Percentiles rank a stretch among this genome's conserved stretches.
These are phyloP conservation scores for Acanthamoeba polyphaga DNA, from an alignment of 208 protist genomes.

Conservation along the genomic window DNA sequence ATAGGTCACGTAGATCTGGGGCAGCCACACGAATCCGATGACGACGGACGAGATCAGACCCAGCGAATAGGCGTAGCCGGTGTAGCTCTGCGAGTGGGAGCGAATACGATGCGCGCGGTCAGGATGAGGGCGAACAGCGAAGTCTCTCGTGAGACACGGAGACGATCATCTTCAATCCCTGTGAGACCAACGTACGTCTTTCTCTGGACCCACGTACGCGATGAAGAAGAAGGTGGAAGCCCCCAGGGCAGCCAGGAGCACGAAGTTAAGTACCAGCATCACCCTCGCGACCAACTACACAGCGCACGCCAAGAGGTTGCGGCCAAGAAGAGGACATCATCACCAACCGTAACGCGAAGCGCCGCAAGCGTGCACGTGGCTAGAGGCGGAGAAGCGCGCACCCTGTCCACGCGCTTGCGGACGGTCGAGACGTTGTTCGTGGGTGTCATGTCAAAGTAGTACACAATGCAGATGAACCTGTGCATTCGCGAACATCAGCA, in stretches of 20 bases:
- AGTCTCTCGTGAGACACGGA: not conserved
- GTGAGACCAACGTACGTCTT: not conserved
- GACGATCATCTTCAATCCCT: not conserved
- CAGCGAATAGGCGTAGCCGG: constrained; percentile 30
- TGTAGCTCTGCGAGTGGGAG: not conserved
- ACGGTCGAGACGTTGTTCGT: not conserved
- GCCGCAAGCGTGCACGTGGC: not conserved
- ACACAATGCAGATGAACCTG: constrained; percentile 41
- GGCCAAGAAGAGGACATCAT: not conserved
- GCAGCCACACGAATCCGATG: constrained; percentile 65
- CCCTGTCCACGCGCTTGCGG: not conserved
- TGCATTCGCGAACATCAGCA: not conserved
- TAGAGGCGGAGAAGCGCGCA: not conserved
- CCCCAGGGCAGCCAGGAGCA: not conserved
- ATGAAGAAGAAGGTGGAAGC: not conserved
- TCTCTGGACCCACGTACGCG: not conserved
- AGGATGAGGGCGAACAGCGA: not conserved
- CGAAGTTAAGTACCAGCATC: constrained; percentile 25
- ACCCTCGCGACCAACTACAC: not conserved
- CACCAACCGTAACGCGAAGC: not conserved
- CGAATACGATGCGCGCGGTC: not conserved
- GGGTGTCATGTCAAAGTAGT: constrained; percentile 36
- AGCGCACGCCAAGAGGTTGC: not conserved
- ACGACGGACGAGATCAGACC: constrained; percentile 53
- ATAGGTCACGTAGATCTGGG: constrained; percentile 54